These are phyloP conservation scores for Fusarium liriodendri DNA, from an alignment of 2,329 filamentous ascomycete species.

Conservation along the genomic window DNA sequence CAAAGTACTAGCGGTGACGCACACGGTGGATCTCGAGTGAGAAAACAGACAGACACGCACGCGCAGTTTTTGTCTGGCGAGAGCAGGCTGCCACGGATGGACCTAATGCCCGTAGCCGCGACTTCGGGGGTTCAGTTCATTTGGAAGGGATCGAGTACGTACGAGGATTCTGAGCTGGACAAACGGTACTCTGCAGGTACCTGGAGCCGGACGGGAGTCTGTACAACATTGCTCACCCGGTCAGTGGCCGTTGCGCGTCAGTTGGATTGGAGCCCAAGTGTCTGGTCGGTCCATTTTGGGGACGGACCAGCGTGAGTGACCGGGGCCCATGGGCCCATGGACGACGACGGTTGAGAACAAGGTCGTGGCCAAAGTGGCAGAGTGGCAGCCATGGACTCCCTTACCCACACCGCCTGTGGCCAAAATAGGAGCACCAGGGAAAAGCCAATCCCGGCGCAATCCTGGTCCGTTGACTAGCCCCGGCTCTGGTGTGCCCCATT, in stretches of 20 bases:
- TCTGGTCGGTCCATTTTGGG: constrained; percentile 39
- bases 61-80: constrained; percentile 12
- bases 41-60: constrained; percentile 15
- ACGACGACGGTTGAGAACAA: constrained; percentile 24
- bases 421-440: constrained; percentile 45
- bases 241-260: constrained; percentile 41
- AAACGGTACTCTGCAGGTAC: constrained; percentile 31
- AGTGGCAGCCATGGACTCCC: constrained; percentile 11
- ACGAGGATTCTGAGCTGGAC: constrained; percentile 24
- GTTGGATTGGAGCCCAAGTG: constrained; percentile 36
- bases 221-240: constrained; percentile 24
- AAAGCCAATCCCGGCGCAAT: constrained; percentile 51
- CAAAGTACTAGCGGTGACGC: constrained; percentile 28
- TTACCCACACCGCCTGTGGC: constrained; percentile 49
- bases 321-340: constrained; percentile 35
- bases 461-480: constrained; percentile 58
- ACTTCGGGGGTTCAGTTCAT: constrained; percentile 30
- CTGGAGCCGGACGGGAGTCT: constrained; percentile 23
- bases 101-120: constrained; percentile 23
- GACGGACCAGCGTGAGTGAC: constrained; percentile 30
- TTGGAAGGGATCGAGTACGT: constrained; percentile 24
- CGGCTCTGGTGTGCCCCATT: constrained; percentile 62
- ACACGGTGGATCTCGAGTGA: constrained; percentile 31
- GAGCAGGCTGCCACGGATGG: constrained; percentile 10
- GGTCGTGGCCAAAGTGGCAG: constrained; percentile 10